phyloP scores from a whole-genome alignment of 768 basidiomycete species.

The Lentinus brumalis region DNA sequence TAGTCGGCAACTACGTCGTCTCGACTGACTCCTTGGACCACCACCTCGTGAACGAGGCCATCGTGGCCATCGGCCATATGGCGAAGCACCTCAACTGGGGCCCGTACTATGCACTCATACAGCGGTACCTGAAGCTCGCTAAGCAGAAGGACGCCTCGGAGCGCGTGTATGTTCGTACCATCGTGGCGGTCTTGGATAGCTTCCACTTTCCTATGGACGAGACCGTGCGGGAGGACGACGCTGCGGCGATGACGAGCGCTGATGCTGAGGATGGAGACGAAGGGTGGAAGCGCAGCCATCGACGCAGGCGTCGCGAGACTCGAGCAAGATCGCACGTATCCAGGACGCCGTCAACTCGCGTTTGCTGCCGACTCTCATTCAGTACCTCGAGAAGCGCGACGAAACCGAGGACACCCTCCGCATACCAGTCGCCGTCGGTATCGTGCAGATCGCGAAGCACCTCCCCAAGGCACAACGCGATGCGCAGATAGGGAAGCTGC shows the following conservation, averaged over 20 bases:
- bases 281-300: slow-evolving; percentile 16
- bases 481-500: slow-evolving; percentile 69
- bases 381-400: slow-evolving; percentile 82
- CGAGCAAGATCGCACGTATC: slow-evolving; percentile 40
- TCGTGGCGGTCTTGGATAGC: slow-evolving; percentile 83
- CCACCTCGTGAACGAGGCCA: slow-evolving; percentile 88
- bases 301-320: slow-evolving; percentile 12
- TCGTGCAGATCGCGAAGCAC: slow-evolving; percentile 80
- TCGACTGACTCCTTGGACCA: slow-evolving; percentile 70
- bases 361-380: slow-evolving; percentile 78
- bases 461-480: slow-evolving; percentile 67
- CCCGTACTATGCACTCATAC: slow-evolving; percentile 76
- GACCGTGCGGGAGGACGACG: slow-evolving; percentile 36
- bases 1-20: slow-evolving; percentile 79
- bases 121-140: slow-evolving; percentile 75
- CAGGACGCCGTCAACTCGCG: slow-evolving; percentile 75
- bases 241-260: slow-evolving; percentile 30
- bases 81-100: slow-evolving; percentile 81
- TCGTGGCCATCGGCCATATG: slow-evolving; percentile 75
- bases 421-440: slow-evolving; percentile 86
- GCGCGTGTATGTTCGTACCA: slow-evolving; percentile 78
- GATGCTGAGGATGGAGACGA: slow-evolving; percentile 24
- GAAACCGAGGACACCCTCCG: slow-evolving; percentile 82
- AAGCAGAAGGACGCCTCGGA: slow-evolving; percentile 71
- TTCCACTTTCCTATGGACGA: slow-evolving; percentile 91